phyloP scores from a whole-genome alignment of 140 eudicot species.

The Oenanthe javanica region DNA sequence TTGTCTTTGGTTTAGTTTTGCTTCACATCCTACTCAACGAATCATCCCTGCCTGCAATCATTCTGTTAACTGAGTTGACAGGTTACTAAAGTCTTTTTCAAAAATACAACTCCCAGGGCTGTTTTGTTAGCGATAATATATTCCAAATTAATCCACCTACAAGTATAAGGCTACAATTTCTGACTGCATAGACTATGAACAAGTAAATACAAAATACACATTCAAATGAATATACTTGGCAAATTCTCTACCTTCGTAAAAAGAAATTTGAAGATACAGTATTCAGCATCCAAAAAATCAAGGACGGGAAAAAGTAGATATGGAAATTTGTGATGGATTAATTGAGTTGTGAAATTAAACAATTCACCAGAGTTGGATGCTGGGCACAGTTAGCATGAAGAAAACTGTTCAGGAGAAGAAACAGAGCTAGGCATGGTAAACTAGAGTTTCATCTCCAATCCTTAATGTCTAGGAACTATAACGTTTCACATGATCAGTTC shows the following conservation, averaged over 20 bases:
- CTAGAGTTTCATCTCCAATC: neutral
- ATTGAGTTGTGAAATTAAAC: neutral
- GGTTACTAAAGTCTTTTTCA: too few species aligned
- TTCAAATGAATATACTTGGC: neutral
- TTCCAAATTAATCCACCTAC: neutral
- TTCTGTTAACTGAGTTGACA: neutral
- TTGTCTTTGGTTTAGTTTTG: too few species aligned
- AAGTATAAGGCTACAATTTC: neutral
- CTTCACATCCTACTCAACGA: neutral
- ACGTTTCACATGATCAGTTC: conserved; percentile 60
- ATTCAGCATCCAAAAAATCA: neutral
- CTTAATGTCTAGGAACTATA: conserved; percentile 1
- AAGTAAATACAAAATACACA: neutral
- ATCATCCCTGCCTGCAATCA: neutral
- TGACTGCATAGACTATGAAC: neutral
- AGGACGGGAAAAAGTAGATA: neutral
- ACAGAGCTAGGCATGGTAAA: neutral
- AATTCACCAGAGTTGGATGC: neutral
- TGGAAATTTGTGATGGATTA: neutral
- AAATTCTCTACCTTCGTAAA: neutral
- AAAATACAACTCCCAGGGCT: neutral
- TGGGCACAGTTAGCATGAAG: neutral
- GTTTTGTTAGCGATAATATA: too few species aligned
- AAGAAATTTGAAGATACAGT: neutral
- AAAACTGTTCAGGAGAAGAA: too few species aligned